Percentiles rank a stretch among this genome's conserved stretches.
These are phyloP conservation scores for Agastache rugosa DNA, from an alignment of 257 asterid genomes.

Conservation along the genomic window DNA sequence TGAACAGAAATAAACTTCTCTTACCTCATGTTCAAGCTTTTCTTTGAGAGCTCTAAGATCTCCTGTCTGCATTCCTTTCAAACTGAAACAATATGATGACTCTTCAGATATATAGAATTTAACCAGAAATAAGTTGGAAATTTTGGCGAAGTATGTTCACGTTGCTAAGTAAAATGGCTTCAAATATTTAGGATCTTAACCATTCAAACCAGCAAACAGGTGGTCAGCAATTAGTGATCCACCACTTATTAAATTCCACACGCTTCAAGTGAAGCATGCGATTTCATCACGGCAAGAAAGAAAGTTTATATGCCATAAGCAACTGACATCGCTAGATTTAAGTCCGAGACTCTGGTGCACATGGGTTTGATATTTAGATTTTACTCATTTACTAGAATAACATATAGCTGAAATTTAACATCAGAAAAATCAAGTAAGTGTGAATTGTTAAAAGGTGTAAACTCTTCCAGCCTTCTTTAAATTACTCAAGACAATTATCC, in stretches of 20 bases:
- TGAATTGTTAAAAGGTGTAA: neutral
- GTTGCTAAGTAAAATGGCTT: conserved; percentile 9
- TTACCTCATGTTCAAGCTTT: conserved; percentile 88
- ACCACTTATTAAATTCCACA: neutral
- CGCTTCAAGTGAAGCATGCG: conserved; percentile 8
- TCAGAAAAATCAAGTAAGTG: neutral
- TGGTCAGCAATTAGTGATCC: neutral
- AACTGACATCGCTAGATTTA: neutral
- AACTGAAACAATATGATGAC: conserved; percentile 51
- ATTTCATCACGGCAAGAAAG: conserved; percentile 7
- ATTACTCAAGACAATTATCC: conserved; percentile 15
- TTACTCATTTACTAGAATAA: conserved; percentile 1
- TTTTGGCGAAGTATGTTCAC: conserved; percentile 13
- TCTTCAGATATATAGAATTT: conserved; percentile 31
- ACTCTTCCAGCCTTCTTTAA: conserved; percentile 16
- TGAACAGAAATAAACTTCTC: conserved; percentile 9
- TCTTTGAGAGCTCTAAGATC: conserved; percentile 79
- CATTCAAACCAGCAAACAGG: neutral
- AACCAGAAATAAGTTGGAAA: neutral
- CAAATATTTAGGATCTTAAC: neutral
- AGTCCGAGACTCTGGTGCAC: neutral
- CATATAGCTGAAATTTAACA: neutral
- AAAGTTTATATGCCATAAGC: neutral
- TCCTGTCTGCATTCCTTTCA: conserved; percentile 70
- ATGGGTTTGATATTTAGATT: neutral